Conservation (phyloP, 2,329 filamentous ascomycete genomes). For the Helotiales sp. region DNA sequence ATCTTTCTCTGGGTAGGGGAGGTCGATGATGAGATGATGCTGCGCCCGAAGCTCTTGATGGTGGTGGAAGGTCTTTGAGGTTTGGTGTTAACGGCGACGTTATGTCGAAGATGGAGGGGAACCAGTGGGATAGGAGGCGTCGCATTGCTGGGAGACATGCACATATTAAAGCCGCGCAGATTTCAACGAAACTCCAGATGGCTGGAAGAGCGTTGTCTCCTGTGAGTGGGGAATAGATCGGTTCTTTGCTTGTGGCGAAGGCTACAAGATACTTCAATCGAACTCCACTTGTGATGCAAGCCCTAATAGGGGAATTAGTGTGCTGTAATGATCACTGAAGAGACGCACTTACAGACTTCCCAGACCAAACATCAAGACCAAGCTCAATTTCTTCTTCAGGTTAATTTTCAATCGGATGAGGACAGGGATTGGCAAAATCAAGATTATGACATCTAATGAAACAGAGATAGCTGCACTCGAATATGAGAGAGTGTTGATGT, state of each 20-base stretch:
- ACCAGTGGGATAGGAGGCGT: slow-evolving; percentile 30
- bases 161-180: slow-evolving; percentile 37
- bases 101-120: slow-evolving; percentile 25
- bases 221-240: slow-evolving; percentile 25
- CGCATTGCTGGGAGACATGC: slow-evolving; percentile 38
- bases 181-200: slow-evolving; percentile 41
- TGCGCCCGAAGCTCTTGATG: neutral
- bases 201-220: slow-evolving; percentile 35
- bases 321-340: neutral
- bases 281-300: slow-evolving; percentile 35
- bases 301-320: slow-evolving; percentile 20
- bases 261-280: slow-evolving; percentile 34
- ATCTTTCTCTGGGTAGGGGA: neutral
- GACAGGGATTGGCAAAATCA: slow-evolving; percentile 69
- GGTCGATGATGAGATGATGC: neutral
- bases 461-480: slow-evolving; percentile 71
- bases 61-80: neutral
- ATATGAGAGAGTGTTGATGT: slow-evolving; percentile 68
- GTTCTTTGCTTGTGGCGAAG: slow-evolving; percentile 31
- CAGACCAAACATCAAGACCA: slow-evolving; percentile 70
- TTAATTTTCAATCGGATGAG: slow-evolving; percentile 66
- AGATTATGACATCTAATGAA: slow-evolving; percentile 68
- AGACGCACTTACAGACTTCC: slow-evolving; percentile 63
- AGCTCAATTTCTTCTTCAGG: slow-evolving; percentile 68
- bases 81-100: neutral